Conservation (phyloP, 495 filamentous ascomycete species). For the Penicillium alfredii region DNA sequence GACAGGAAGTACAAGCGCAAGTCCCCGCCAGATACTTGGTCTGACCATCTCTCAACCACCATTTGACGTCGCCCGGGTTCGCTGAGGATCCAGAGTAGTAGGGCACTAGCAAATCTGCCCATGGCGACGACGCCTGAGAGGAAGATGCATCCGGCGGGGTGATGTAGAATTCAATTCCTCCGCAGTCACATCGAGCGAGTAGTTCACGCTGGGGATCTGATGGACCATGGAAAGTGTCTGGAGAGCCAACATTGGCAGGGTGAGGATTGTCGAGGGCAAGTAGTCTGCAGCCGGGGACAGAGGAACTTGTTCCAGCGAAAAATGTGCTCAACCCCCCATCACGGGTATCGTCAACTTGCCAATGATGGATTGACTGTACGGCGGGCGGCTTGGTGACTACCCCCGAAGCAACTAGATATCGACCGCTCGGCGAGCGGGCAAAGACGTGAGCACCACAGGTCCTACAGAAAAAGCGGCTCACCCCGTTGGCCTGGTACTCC, state of each 20-base stretch:
- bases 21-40: slow-evolving; percentile 57
- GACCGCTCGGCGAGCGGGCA: slow-evolving; percentile 22
- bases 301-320: slow-evolving; percentile 24
- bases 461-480: slow-evolving; percentile 61
- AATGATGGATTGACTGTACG: slow-evolving; percentile 42
- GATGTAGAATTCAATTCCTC: slow-evolving; percentile 41
- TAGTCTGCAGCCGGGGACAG: slow-evolving; percentile 11
- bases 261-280: too few species aligned
- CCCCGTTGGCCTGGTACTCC: slow-evolving; percentile 43
- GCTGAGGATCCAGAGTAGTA: slow-evolving; percentile 32
- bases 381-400: slow-evolving; percentile 27
- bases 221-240: too few species aligned
- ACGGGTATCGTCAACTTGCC: slow-evolving; percentile 41
- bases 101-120: slow-evolving; percentile 49
- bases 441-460: slow-evolving; percentile 64
- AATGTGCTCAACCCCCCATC: slow-evolving; percentile 57
- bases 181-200: slow-evolving; percentile 37
- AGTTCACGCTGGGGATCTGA: slow-evolving; percentile 13
- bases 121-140: slow-evolving; percentile 38
- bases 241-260: too few species aligned
- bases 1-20: slow-evolving; percentile 61
- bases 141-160: slow-evolving; percentile 38
- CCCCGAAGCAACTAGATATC: slow-evolving; percentile 41
- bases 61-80: slow-evolving; percentile 43
- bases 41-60: slow-evolving; percentile 43